A percentile compares a stretch with the other conserved stretches of the same genome.
Conservation (phyloP, 73 alveolate genomes). For the Uronychia setigera region DNA sequence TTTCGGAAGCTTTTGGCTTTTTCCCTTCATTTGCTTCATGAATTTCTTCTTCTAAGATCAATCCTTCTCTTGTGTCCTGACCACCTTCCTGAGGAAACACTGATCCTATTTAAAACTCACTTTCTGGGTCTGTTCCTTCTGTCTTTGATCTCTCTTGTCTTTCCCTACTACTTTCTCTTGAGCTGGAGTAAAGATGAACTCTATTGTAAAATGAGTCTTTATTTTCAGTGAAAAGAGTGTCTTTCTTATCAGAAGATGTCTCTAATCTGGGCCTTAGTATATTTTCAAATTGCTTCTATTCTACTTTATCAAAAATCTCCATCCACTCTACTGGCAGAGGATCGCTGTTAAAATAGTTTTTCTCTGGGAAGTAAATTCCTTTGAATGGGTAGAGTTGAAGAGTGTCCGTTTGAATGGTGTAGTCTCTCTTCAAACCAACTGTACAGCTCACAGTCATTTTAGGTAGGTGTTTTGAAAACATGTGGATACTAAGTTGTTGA, state of each 20-base stretch:
- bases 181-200: neutral
- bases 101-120: neutral
- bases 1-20: no score
- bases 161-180: neutral
- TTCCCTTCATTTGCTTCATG: no score
- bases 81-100: neutral
- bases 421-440: constrained; percentile 41
- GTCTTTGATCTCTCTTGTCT: neutral
- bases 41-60: neutral
- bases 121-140: neutral
- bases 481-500: neutral
- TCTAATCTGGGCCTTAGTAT: neutral
- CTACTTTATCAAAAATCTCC: constrained; percentile 5
- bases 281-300: neutral
- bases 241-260: neutral
- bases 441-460: constrained; percentile 10
- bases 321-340: constrained; percentile 62
- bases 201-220: neutral
- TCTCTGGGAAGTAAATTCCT: constrained; percentile 49
- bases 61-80: neutral
- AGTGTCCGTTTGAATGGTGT: constrained; percentile 46
- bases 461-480: neutral
- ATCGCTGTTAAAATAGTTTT: constrained; percentile 49
- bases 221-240: neutral
- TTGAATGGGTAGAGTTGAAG: constrained; percentile 32